Evolutionary conservation across 2,329 filamentous ascomycete genomes (phyloP).

Genomic region (Fusarium nisikadoi): DNA sequence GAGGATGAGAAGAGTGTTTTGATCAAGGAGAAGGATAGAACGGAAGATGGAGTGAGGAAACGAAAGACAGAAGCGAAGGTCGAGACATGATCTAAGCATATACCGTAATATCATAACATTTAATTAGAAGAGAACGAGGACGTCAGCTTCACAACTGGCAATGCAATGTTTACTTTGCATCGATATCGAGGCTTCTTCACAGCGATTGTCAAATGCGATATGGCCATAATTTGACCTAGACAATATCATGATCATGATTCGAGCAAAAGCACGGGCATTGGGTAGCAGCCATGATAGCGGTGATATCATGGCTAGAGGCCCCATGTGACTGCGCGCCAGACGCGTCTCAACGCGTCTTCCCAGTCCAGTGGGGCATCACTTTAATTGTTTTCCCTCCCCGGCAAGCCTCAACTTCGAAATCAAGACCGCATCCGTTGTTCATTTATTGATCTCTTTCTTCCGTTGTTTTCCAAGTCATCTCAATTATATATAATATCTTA

Average conservation of each 20-base stretch:
- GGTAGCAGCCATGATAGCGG: neutral
- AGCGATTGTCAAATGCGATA: neutral
- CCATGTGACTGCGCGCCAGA: constrained; percentile 33
- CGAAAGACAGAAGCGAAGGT: constrained; percentile 32
- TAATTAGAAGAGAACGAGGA: neutral
- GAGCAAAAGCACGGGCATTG: neutral
- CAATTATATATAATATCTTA: neutral
- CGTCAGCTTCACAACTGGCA: accelerated
- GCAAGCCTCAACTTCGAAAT: neutral
- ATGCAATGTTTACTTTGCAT: too few relatives aligned
- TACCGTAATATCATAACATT: neutral
- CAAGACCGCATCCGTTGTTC: neutral
- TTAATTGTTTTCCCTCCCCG: neutral
- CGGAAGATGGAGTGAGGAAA: constrained; percentile 40
- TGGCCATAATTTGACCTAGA: accelerated
- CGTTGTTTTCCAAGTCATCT: neutral
- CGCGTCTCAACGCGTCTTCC: constrained; percentile 32
- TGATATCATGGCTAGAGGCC: constrained; percentile 32
- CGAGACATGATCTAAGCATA: neutral
- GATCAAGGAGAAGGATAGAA: constrained; percentile 38
- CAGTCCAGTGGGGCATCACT: constrained; percentile 17
- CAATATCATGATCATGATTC: neutral
- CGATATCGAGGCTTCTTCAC: accelerated
- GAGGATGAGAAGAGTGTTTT: constrained; percentile 42
- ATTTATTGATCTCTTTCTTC: neutral